Evolutionary conservation across 2,329 filamentous ascomycete species (phyloP).

Genomic region (Monosporascus ibericus): DNA sequence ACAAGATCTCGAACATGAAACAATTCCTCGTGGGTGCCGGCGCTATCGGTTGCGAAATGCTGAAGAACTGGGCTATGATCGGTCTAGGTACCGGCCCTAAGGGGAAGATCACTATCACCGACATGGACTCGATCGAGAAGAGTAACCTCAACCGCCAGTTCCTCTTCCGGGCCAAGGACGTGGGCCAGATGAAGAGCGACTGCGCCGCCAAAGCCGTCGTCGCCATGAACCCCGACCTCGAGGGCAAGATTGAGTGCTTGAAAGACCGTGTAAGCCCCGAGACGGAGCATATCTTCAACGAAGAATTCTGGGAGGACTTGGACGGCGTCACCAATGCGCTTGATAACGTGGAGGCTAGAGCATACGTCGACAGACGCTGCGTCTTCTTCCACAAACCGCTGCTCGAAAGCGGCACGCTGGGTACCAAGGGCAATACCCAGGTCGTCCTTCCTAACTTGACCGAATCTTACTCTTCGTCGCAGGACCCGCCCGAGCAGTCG

Average conservation of each 20-base stretch:
- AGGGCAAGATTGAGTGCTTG: constrained; percentile 76
- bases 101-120: constrained; percentile 86
- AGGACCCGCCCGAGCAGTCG: constrained; percentile 95
- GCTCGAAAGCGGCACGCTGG: constrained; percentile 94
- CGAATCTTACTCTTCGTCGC: constrained; percentile 94
- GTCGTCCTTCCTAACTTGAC: constrained; percentile 87
- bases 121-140: constrained; percentile 98
- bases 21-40: constrained; percentile 95
- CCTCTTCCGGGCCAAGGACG: constrained; percentile 87
- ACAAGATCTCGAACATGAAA: constrained; percentile 84
- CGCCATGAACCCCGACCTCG: constrained; percentile 89
- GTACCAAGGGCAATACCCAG: constrained; percentile 97
- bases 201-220: constrained; percentile 85
- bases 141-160: constrained; percentile 98
- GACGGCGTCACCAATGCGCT: constrained; percentile 95
- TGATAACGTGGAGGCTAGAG: constrained; percentile 94
- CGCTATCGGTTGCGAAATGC: constrained; percentile 96
- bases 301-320: constrained; percentile 80
- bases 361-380: constrained; percentile 91
- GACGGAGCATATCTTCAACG: constrained; percentile 91
- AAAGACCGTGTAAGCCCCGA: constrained; percentile 88
- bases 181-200: constrained; percentile 94
- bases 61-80: constrained; percentile 99
- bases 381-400: constrained; percentile 98
- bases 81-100: constrained; percentile 83